Base-by-base conservation (phyloP, 257 asterid genomes). In the Verbascum thapsus region DNA sequence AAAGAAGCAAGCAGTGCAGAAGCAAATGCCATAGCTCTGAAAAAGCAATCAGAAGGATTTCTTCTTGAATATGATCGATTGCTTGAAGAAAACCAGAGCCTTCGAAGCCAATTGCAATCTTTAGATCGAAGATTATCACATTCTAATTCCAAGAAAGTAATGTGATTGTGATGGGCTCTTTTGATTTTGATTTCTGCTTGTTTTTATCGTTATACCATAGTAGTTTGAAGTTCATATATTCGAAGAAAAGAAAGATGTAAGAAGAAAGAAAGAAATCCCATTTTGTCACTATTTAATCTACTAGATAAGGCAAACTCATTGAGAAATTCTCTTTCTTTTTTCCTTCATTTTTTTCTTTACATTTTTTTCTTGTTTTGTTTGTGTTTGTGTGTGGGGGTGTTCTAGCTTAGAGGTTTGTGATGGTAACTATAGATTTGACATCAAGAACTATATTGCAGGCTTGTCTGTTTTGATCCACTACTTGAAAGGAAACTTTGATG, bases 31-130 rank as follows among this genome's bases (percentile, higher is more conserved):
- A 11, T 66, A 65, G 98, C 98, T 37, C 51, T 91, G 52, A 84
- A 80, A 61, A 91, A 91, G 71, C 98, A 91, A 70, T 84, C 98
- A 3, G 96, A 91, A 61, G 98, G 94, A 3, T 86, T 91, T 64
- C 94, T 88, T 56, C 82, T 85, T 17, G 98, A 91, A 73, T 88
- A 88, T 44, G 96, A 86, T 68, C 86, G 98, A 8, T 75, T 91
- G 75, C 90, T 81, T 1, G 96, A 84, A 67, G 98, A 91, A 75
- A 91, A 91, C 74, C 90, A 84, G 74, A 78, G 72, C 54, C 95
- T 91, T 23, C 78, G 91, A 61, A 78, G 80, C 78, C 91, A 88
- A 44, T 72, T 91, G 72, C 89, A 88, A 62, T 75, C 94, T 4
- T 67, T 88, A 70, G 96, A 90, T 68, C 68, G 84, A 67, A 79